Evolutionary conservation across 1,139 yeast genomes (phyloP).

Genomic region (Hyphopichia wangnamkhiaoensis): DNA sequence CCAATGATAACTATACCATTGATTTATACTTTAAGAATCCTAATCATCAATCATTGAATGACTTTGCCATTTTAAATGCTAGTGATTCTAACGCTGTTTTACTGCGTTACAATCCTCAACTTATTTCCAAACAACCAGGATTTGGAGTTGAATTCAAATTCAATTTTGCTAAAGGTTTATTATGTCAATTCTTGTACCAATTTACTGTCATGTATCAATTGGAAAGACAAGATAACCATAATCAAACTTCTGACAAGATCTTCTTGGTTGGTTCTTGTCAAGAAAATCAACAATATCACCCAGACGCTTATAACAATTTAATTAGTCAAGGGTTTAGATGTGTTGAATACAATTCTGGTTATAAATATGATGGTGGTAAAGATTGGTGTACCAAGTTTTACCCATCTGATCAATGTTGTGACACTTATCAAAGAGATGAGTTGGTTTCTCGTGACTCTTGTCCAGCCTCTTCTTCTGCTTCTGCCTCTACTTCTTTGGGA

Average conservation of each 20-base stretch:
- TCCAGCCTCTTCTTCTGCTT: conserved; percentile 12
- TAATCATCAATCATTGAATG: conserved; percentile 12
- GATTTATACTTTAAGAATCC: conserved; percentile 21
- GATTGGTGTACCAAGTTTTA: conserved; percentile 22
- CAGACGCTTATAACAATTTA: conserved; percentile 14
- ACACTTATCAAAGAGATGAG: conserved; percentile 15
- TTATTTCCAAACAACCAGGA: conserved; percentile 18
- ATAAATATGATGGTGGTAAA: conserved; percentile 20
- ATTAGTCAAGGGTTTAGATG: conserved; percentile 19
- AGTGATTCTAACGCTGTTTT: conserved; percentile 15
- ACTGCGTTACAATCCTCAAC: conserved; percentile 15
- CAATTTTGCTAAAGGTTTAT: conserved; percentile 16
- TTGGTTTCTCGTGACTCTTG: conserved; percentile 16
- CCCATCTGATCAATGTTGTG: conserved; percentile 17
- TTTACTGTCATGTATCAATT: conserved; percentile 21
- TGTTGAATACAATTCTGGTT: conserved; percentile 22
- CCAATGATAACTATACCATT: conserved; percentile 18
- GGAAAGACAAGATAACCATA: conserved; percentile 11
- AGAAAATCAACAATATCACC: conserved; percentile 15
- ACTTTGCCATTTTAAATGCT: conserved; percentile 17
- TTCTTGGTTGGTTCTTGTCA: conserved; percentile 22
- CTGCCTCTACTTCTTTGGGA: conserved; percentile 4
- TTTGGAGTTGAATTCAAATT: conserved; percentile 21
- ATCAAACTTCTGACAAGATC: conserved; percentile 17
- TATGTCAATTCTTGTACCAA: conserved; percentile 21